These are phyloP conservation scores for Cercospora zeina DNA, from an alignment of 2,329 filamentous ascomycete genomes.

Conservation along the genomic window DNA sequence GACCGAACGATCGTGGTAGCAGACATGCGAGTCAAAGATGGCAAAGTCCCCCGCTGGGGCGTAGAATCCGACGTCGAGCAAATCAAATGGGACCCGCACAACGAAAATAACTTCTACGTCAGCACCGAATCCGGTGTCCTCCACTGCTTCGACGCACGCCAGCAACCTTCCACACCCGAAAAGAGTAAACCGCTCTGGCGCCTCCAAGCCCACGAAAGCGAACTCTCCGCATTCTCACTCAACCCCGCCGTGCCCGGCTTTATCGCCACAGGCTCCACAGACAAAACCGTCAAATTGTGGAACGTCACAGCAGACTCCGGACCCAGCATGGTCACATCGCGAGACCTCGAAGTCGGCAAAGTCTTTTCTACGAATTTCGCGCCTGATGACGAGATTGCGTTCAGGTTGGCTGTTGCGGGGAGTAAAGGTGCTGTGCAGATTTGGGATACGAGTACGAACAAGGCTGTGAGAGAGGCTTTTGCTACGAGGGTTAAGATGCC, in stretches of 20 bases:
- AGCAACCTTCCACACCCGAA: conserved; percentile 69
- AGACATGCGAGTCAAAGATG: conserved; percentile 91
- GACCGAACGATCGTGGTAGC: conserved; percentile 91
- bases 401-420: conserved; percentile 87
- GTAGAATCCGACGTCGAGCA: conserved; percentile 95
- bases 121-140: conserved; percentile 90
- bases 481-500: conserved; percentile 64
- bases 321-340: conserved; percentile 85
- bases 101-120: conserved; percentile 87
- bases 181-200: conserved; percentile 87
- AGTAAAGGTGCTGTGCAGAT: conserved; percentile 91
- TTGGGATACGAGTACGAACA: conserved; percentile 96
- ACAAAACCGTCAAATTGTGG: conserved; percentile 96
- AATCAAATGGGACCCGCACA: conserved; percentile 88
- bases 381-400: conserved; percentile 85
- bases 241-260: conserved; percentile 88
- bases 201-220: conserved; percentile 91
- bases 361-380: conserved; percentile 90
- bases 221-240: conserved; percentile 87
- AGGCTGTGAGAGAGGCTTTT: conserved; percentile 80
- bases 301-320: conserved; percentile 70
- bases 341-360: conserved; percentile 90
- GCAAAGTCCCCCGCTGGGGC: conserved; percentile 79
- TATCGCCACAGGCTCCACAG: conserved; percentile 88
- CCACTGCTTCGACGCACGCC: conserved; percentile 86